Conservation (phyloP, 257 asterid species). For the Datura wrightii region DNA sequence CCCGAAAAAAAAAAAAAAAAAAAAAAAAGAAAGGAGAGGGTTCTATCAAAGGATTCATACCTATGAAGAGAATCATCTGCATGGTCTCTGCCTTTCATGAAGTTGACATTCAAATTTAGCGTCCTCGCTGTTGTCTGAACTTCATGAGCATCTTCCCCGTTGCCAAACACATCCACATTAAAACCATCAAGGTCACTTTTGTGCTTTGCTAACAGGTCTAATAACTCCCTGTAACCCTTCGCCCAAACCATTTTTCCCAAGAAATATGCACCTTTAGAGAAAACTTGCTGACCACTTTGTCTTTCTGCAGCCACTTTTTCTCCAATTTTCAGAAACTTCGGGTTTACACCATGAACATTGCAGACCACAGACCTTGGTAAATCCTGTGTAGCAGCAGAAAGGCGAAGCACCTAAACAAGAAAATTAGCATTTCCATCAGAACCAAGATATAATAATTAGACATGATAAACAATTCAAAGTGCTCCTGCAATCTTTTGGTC, state of each 20-base stretch:
- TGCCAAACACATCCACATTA: slow-evolving; percentile 89
- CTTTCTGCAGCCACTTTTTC: slow-evolving; percentile 84
- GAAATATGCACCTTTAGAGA: slow-evolving; percentile 97
- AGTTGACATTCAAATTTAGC: slow-evolving; percentile 78
- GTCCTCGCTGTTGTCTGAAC: slow-evolving; percentile 85
- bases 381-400: slow-evolving; percentile 98
- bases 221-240: slow-evolving; percentile 91
- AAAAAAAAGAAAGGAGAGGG: background rate
- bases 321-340: slow-evolving; percentile 85
- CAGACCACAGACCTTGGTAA: slow-evolving; percentile 84
- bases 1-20: background rate
- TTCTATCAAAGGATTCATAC: slow-evolving; percentile 46
- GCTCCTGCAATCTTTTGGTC: background rate
- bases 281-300: slow-evolving; percentile 78
- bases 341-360: slow-evolving; percentile 97
- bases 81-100: slow-evolving; percentile 98
- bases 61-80: slow-evolving; percentile 93
- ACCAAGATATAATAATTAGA: background rate
- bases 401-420: slow-evolving; percentile 76
- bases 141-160: slow-evolving; percentile 95
- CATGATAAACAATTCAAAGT: background rate
- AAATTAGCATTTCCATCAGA: slow-evolving; percentile 25
- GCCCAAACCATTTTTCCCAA: slow-evolving; percentile 99
- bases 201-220: slow-evolving; percentile 81
- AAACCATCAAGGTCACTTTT: slow-evolving; percentile 82